These are phyloP conservation scores for Aspergillus phoenicis DNA, from an alignment of 2,329 filamentous ascomycete species.

Conservation along the genomic window DNA sequence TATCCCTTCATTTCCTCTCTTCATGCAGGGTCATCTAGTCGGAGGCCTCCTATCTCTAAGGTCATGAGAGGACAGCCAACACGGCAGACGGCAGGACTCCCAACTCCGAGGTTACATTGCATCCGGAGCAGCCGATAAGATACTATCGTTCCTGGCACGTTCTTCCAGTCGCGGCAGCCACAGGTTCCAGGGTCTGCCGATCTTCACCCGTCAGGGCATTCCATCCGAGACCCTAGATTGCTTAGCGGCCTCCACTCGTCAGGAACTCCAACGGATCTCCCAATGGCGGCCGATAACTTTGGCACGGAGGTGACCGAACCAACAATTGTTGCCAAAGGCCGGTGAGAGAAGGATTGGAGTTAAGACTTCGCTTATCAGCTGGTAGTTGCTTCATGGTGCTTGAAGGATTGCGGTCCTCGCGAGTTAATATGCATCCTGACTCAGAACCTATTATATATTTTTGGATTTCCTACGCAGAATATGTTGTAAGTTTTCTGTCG, in stretches of 20 bases:
- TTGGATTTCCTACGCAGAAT: no score
- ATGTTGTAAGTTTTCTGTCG: no score
- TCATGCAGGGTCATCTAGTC: neutral
- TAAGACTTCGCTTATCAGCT: no score
- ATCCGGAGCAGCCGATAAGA: constrained; percentile 1
- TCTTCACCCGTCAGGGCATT: neutral
- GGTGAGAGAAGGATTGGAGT: neutral
- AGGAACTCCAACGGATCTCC: neutral
- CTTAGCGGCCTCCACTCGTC: neutral
- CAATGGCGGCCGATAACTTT: neutral
- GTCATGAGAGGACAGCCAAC: neutral
- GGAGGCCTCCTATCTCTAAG: neutral
- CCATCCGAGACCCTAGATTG: neutral
- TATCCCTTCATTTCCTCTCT: neutral
- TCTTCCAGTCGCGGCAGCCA: neutral
- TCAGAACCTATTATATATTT: no score
- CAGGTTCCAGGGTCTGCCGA: neutral
- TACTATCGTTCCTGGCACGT: constrained; percentile 1
- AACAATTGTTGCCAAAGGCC: neutral
- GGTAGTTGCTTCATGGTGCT: no score
- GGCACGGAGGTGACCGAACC: neutral
- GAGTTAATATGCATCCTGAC: no score
- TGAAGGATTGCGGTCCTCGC: no score
- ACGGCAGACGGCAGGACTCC: neutral
- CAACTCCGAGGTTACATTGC: constrained; percentile 11